Conservation (phyloP, 73 alveolate genomes). For the Tetrahymena borealis region DNA sequence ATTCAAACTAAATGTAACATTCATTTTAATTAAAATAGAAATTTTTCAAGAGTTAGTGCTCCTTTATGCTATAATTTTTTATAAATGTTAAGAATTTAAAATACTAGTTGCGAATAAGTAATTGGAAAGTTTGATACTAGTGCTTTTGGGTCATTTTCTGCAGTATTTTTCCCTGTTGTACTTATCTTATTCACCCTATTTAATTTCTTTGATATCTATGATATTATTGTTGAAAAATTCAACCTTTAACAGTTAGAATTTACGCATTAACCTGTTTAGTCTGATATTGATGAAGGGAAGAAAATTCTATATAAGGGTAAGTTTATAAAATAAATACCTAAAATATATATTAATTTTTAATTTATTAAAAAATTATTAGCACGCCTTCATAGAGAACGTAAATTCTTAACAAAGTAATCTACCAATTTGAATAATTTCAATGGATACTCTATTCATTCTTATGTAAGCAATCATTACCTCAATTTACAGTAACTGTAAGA, state of each 20-base stretch:
- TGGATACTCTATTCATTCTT: not conserved
- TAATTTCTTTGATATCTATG: slow-evolving; percentile 39
- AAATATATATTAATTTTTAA: not conserved
- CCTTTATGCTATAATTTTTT: slow-evolving; percentile 18
- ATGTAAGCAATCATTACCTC: not conserved
- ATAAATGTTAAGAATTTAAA: slow-evolving; percentile 6
- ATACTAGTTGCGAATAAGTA: slow-evolving; percentile 25
- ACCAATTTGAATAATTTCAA: not conserved
- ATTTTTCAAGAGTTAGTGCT: slow-evolving; percentile 38
- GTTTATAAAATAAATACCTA: not conserved
- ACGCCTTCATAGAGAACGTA: not conserved
- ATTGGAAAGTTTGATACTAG: slow-evolving; percentile 27
- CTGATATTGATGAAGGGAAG: not conserved
- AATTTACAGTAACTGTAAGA: not conserved
- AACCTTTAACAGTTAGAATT: not conserved
- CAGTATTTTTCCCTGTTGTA: slow-evolving; percentile 12
- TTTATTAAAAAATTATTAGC: not conserved
- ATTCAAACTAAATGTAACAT: not conserved
- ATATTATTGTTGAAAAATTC: not conserved
- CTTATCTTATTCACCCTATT: slow-evolving; percentile 28
- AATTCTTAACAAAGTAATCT: not conserved
- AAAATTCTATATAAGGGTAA: not conserved
- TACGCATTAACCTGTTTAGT: not conserved
- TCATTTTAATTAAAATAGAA: not conserved
- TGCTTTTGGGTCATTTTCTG: slow-evolving; percentile 22